These are phyloP conservation scores for Colletotrichum sp. DNA, from an alignment of 2,329 filamentous ascomycete genomes.

Conservation along the genomic window DNA sequence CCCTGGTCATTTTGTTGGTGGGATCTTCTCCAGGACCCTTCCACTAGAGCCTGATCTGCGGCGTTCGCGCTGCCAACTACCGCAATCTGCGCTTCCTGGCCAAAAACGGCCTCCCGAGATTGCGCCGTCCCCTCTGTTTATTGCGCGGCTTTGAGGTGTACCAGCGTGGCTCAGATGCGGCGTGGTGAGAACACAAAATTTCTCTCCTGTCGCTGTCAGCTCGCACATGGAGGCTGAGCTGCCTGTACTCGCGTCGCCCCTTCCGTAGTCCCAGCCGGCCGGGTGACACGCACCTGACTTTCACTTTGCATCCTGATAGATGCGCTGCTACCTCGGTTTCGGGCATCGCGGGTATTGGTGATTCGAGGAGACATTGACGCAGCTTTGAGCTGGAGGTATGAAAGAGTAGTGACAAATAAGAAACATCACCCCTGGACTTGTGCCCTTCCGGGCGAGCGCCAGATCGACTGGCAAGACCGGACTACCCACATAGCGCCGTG, in stretches of 20 bases:
- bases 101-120: background rate
- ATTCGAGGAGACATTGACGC: background rate
- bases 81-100: background rate
- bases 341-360: background rate
- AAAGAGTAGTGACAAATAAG: slow-evolving; percentile 2
- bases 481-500: background rate
- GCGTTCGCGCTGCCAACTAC: background rate
- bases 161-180: slow-evolving; percentile 1
- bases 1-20: background rate
- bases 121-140: background rate
- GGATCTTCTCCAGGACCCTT: background rate
- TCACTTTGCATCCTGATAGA: background rate
- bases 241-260: background rate
- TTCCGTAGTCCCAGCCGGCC: background rate
- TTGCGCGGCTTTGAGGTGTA: slow-evolving; percentile 10
- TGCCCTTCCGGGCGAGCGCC: background rate
- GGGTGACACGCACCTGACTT: background rate
- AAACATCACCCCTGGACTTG: background rate
- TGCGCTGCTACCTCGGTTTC: background rate
- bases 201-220: background rate
- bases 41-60: background rate
- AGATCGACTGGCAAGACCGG: slow-evolving; percentile 8
- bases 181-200: background rate
- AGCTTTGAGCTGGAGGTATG: background rate
- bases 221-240: slow-evolving; percentile 8